Conservation (phyloP, 495 filamentous ascomycete species). For the Penicillium fimorum region DNA sequence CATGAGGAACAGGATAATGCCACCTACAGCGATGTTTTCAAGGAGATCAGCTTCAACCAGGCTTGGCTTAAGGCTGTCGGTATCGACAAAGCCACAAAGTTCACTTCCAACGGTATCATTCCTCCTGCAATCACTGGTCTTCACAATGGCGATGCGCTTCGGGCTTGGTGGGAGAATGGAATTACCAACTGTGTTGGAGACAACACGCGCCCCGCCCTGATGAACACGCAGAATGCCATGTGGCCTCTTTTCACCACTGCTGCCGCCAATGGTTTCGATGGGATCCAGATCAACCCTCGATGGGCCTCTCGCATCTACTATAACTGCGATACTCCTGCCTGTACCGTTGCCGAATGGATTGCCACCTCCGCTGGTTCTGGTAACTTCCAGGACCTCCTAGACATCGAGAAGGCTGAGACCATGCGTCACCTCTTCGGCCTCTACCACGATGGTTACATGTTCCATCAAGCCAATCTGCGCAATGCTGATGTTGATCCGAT, state of each 20-base stretch:
- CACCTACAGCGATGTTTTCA: constrained; percentile 55
- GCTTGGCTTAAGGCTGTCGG: constrained; percentile 56
- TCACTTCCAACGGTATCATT: constrained; percentile 54
- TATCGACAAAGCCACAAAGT: constrained; percentile 40
- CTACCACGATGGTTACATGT: constrained; percentile 50
- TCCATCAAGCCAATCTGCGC: constrained; percentile 60
- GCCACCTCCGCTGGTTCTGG: constrained; percentile 54
- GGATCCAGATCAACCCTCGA: constrained; percentile 57
- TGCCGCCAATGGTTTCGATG: constrained; percentile 52
- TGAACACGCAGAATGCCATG: constrained; percentile 49
- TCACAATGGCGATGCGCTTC: constrained; percentile 62
- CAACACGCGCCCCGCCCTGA: constrained; percentile 54
- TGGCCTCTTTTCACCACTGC: constrained; percentile 57
- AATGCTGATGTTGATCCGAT: constrained; percentile 45
- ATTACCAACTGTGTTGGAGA: constrained; percentile 62
- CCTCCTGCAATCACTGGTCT: constrained; percentile 64
- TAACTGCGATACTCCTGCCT: constrained; percentile 57
- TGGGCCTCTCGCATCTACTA: constrained; percentile 66
- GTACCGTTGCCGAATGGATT: constrained; percentile 60
- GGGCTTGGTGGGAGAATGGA: constrained; percentile 57
- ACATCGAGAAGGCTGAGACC: constrained; percentile 49
- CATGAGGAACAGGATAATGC: constrained; percentile 60
- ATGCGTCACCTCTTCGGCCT: constrained; percentile 56
- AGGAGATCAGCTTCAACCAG: constrained; percentile 60
- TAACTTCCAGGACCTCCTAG: constrained; percentile 48